Evolutionary conservation across 345 rosid species (phyloP).

Genomic region (Carallia pectinifolia): DNA sequence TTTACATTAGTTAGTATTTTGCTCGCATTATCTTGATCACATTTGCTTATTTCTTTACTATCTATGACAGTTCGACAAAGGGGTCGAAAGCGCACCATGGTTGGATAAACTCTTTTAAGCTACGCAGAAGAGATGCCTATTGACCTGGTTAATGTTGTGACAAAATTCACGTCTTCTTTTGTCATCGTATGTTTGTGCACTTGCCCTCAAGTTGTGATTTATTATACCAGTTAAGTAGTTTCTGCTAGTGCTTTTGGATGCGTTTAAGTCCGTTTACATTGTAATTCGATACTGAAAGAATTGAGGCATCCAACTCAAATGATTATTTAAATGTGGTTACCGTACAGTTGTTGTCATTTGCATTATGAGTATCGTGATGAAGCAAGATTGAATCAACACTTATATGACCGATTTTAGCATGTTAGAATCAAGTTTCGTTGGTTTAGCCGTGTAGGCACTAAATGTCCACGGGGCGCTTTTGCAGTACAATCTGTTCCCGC

Average conservation of each 20-base stretch:
- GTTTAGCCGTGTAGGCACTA: too few species aligned
- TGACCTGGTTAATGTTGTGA: neutral
- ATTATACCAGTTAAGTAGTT: neutral
- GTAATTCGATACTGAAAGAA: neutral
- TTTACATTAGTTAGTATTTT: conserved; percentile 2
- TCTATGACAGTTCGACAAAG: conserved; percentile 70
- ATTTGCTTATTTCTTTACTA: conserved; percentile 16
- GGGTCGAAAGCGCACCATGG: conserved; percentile 95
- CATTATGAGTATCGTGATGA: too few species aligned
- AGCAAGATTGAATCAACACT: too few species aligned
- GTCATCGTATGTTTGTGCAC: neutral
- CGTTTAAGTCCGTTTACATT: neutral
- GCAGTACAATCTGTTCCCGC: too few species aligned
- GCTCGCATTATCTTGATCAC: neutral
- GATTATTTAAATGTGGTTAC: neutral
- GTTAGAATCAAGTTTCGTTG: too few species aligned
- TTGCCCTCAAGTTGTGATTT: neutral
- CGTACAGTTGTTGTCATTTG: too few species aligned
- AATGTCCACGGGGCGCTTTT: too few species aligned
- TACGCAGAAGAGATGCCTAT: neutral
- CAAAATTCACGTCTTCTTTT: neutral
- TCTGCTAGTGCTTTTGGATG: neutral
- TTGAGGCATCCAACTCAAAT: neutral
- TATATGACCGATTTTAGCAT: too few species aligned
- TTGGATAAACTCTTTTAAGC: conserved; percentile 50